phyloP scores from a whole-genome alignment of 768 basidiomycete genomes.

The Auriscalpium vulgare region DNA sequence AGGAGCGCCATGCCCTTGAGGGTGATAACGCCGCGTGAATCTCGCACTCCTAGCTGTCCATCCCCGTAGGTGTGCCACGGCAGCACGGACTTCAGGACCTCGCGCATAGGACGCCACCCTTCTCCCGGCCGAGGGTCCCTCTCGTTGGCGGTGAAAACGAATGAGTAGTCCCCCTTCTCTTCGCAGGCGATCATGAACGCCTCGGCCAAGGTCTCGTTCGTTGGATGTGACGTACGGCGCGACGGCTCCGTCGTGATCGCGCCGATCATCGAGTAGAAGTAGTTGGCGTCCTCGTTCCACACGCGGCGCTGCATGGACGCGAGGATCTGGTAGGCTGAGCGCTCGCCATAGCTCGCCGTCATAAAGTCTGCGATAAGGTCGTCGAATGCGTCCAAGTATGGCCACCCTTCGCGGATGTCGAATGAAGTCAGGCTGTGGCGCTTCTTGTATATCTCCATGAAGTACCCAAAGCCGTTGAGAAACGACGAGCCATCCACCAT shows the following conservation, averaged over 20 bases:
- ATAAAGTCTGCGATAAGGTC: conserved; percentile 11
- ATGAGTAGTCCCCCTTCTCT: conserved; percentile 18
- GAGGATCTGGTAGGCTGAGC: conserved; percentile 14
- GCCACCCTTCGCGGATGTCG: conserved; percentile 2
- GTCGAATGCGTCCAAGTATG: conserved; percentile 13
- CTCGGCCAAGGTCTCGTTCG: conserved; percentile 12
- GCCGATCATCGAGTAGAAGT: conserved; percentile 17
- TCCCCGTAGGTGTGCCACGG: background rate
- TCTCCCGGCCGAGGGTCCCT: background rate
- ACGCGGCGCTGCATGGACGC: conserved; percentile 4
- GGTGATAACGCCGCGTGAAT: background rate
- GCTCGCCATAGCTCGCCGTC: conserved; percentile 2
- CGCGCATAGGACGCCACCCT: background rate
- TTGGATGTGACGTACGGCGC: conserved; percentile 5
- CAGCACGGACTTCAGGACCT: background rate
- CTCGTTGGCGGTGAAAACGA: conserved; percentile 12
- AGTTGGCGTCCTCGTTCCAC: conserved; percentile 6
- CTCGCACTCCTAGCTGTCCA: background rate
- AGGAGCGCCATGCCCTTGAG: background rate
- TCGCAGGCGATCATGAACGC: conserved; percentile 14
- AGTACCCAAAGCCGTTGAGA: conserved; percentile 10
- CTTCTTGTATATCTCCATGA: background rate
- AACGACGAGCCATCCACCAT: background rate
- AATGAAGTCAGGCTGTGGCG: background rate
- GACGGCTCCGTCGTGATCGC: conserved; percentile 10